Conservation (phyloP, 2,329 filamentous ascomycete genomes). For the Penicillium crustosum region DNA sequence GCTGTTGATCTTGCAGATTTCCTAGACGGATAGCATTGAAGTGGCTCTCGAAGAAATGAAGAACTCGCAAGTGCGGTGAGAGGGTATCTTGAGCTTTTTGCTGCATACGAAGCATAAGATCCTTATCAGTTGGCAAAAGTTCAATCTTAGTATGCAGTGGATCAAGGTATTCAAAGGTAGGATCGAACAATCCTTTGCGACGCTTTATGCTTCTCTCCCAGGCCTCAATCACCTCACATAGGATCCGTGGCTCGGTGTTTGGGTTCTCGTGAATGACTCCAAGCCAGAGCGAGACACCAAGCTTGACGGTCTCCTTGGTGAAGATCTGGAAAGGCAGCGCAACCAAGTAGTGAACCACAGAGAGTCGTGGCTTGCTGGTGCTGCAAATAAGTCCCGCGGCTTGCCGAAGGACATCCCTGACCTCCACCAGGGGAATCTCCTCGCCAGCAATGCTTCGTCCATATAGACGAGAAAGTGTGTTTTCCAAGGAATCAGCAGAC, state of each 20-base stretch:
- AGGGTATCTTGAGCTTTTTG: constrained; percentile 79
- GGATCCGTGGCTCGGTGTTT: constrained; percentile 77
- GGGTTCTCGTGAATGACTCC: constrained; percentile 97
- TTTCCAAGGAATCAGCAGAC: constrained; percentile 49
- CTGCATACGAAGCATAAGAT: constrained; percentile 70
- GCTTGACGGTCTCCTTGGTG: constrained; percentile 90
- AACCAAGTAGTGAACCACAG: constrained; percentile 83
- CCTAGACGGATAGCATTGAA: constrained; percentile 90
- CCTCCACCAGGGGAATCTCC: constrained; percentile 68
- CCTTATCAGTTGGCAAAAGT: constrained; percentile 85
- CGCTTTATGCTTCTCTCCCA: constrained; percentile 84
- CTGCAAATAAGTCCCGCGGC: constrained; percentile 85
- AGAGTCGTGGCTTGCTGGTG: constrained; percentile 70
- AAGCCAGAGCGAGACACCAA: constrained; percentile 93
- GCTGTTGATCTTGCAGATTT: constrained; percentile 74
- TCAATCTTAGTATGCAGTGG: constrained; percentile 91
- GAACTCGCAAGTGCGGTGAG: constrained; percentile 77
- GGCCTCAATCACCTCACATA: constrained; percentile 83
- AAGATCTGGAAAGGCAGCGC: constrained; percentile 91
- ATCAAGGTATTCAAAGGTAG: constrained; percentile 69
- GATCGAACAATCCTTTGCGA: constrained; percentile 77
- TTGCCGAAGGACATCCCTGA: constrained; percentile 77
- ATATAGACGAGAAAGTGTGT: constrained; percentile 70
- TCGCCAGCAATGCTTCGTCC: constrained; percentile 67
- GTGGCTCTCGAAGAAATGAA: constrained; percentile 90